Conservation (phyloP, 768 basidiomycete genomes). For the Phlebiopsis flavidoalba region DNA sequence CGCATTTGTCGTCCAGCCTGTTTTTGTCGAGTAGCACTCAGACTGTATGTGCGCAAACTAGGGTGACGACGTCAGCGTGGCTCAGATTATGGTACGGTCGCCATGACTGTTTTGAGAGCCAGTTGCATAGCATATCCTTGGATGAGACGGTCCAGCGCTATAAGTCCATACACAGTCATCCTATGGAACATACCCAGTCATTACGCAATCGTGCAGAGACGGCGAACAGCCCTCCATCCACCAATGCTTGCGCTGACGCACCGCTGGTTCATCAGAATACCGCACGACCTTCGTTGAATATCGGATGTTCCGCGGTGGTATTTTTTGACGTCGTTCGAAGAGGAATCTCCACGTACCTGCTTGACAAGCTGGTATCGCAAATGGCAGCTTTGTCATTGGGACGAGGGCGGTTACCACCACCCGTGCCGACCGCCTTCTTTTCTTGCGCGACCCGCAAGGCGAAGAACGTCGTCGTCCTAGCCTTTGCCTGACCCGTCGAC, state of each 20-base stretch:
- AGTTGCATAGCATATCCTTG: conserved; percentile 37
- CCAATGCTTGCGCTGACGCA: conserved; percentile 58
- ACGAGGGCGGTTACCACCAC: not conserved
- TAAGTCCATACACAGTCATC: not conserved
- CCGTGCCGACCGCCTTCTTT: not conserved
- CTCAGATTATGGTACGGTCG: conserved; percentile 65
- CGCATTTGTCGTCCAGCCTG: conserved; percentile 14
- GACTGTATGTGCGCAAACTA: conserved; percentile 42
- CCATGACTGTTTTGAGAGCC: conserved; percentile 45
- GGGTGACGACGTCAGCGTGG: conserved; percentile 58
- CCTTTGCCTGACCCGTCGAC: conserved; percentile 46
- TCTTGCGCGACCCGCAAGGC: conserved; percentile 50
- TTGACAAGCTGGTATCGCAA: conserved; percentile 54
- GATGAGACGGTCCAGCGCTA: not conserved
- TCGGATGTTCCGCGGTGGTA: conserved; percentile 15
- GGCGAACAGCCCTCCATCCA: conserved; percentile 52
- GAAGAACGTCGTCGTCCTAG: conserved; percentile 56
- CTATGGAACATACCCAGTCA: conserved; percentile 62
- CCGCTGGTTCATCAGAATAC: conserved; percentile 50
- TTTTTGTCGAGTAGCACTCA: conserved; percentile 29
- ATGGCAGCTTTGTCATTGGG: not conserved
- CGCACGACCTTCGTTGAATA: conserved; percentile 56
- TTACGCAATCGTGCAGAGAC: conserved; percentile 44
- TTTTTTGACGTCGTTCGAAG: conserved; percentile 38
- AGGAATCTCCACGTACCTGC: conserved; percentile 46